Conservation (phyloP, 1,284 basidiomycete species). For the Coniferiporia sulphurascens region DNA sequence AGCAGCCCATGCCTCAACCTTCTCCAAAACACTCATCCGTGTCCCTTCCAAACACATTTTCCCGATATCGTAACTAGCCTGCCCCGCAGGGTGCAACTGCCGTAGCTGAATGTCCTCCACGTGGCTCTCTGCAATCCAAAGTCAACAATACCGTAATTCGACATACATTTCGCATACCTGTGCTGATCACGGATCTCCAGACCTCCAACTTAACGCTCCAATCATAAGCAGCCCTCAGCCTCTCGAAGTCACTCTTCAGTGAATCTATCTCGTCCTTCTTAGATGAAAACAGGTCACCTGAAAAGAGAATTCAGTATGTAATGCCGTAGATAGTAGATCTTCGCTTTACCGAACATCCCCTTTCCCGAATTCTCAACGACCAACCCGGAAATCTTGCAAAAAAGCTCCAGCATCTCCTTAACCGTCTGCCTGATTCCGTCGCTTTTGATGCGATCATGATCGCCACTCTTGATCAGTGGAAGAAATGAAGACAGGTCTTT, state of each 20-base stretch:
- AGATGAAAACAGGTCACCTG: background rate
- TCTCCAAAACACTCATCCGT: background rate
- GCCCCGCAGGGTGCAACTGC: background rate
- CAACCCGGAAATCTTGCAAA: background rate
- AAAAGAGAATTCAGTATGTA: background rate
- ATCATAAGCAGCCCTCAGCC: background rate
- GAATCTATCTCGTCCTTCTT: background rate
- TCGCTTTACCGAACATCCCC: background rate
- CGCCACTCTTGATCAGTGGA: background rate
- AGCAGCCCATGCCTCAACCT: background rate
- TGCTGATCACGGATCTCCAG: background rate
- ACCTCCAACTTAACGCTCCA: background rate
- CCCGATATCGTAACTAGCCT: background rate
- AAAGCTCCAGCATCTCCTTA: background rate
- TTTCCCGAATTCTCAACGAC: background rate
- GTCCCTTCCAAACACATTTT: constrained; percentile 3
- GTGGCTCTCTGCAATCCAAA: background rate
- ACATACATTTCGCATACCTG: background rate
- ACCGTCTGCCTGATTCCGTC: background rate
- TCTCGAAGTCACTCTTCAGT: background rate
- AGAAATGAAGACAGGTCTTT: background rate
- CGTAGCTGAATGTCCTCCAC: background rate
- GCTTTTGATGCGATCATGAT: background rate
- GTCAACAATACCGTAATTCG: background rate
- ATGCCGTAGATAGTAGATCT: background rate